Evolutionary conservation across 1,139 yeast species (phyloP), one percentile per base, ranked within the genome.

Genomic region (Hanseniaspora sp.): DNA sequence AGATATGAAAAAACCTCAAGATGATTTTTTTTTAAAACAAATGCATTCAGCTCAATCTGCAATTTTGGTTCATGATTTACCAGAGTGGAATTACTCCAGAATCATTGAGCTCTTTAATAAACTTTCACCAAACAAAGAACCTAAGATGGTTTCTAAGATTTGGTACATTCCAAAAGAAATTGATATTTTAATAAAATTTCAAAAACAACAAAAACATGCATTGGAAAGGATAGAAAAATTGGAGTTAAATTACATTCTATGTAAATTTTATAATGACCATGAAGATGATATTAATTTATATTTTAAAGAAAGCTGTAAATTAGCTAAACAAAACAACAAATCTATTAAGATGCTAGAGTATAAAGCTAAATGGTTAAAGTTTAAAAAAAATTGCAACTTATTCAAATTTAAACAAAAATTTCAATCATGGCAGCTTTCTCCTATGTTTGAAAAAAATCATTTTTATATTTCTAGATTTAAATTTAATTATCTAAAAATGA

Each of bases 151-250:
- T 0, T 67, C 69, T 23, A 67, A 70, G 17, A 65, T 80, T 1
- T 78, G 83, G 80, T 74, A 75, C 48, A 69, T 80, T 1, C 73
- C 66, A 12, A 58, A 74, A 58, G 73, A 77, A 48, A 75, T 72
- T 56, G 60, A 63, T n/a, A 64, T 64, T 8, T 67, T 76, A 13
- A 65, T 68, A 18, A 56, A 58, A 13, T 61, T 68, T 33, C 72
- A 71, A 5, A 57, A 60, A 2, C 65, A 66, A 31, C 74, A 75
- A 28, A 56, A 63, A 11, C 65, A 68, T 13, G 68, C 73, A 0
- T 60, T 76, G 13, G 59, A 68, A 6, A 44, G 65, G 2, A 62
- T 82, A 15, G 87, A 82, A 61, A 55, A 58, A 5, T 54, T 64
- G 9, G 67, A 68, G 46, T 59, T 67, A 13, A 59, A 65, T 60